A percentile compares a stretch with the other conserved stretches of the same genome.
These are phyloP conservation scores for Trypanosoma mega DNA, from an alignment of 208 protist species.

Conservation along the genomic window DNA sequence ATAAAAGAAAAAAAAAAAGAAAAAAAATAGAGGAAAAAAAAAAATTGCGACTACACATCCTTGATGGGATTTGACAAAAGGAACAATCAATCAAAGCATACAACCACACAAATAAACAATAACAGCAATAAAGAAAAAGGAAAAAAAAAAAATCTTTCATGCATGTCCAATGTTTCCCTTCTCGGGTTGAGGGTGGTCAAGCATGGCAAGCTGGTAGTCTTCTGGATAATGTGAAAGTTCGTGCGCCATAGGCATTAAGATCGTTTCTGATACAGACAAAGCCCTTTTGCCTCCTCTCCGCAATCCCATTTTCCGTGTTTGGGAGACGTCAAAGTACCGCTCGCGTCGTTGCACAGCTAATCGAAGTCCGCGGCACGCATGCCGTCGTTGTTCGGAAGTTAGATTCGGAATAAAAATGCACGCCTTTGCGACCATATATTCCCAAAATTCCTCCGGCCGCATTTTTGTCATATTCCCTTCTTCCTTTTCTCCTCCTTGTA, in stretches of 20 bases:
- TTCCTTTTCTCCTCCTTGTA: background rate
- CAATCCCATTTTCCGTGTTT: no score
- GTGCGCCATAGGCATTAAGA: constrained; percentile 62
- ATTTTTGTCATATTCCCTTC: background rate
- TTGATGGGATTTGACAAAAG: background rate
- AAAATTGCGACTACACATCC: background rate
- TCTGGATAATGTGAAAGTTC: constrained; percentile 56
- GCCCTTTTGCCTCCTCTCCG: background rate
- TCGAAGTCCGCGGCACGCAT: constrained; percentile 44
- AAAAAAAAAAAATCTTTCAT: constrained; percentile 7
- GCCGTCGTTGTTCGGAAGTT: constrained; percentile 37
- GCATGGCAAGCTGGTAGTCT: constrained; percentile 40
- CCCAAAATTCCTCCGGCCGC: constrained; percentile 56
- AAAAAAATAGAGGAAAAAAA: constrained; percentile 15
- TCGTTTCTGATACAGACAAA: constrained; percentile 17
- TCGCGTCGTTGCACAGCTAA: constrained; percentile 31
- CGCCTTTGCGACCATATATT: constrained; percentile 72
- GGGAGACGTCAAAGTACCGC: no score
- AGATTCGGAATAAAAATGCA: constrained; percentile 73
- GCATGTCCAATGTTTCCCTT: background rate
- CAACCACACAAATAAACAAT: background rate
- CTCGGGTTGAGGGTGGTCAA: constrained; percentile 6
- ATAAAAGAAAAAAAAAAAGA: constrained; percentile 8
- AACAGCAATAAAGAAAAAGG: background rate
- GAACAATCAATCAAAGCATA: background rate